Evolutionary conservation across 2,329 filamentous ascomycete species (phyloP), one percentile per base, ranked within the genome.

Genomic region (Sporothrix euskadiensis): DNA sequence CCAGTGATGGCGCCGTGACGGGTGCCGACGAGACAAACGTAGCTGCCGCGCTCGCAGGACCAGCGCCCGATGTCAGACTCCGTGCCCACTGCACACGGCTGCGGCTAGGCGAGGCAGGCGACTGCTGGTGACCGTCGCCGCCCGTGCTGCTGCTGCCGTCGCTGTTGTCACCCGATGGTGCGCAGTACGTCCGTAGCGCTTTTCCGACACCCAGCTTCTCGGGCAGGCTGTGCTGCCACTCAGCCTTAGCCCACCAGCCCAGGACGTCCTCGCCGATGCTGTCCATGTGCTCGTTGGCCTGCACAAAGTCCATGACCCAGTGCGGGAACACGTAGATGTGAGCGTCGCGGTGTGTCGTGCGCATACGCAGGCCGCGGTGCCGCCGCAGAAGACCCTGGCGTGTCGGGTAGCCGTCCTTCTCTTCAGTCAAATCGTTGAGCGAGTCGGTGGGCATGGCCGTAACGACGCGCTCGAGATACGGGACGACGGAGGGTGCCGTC

Each of bases 251-350:
- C 94, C 94, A 97, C 92, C 93, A 97, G 7, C 94, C 94, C 19
- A 98, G 85, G 6, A 98, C 89, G 79, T 98, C 95, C 81, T 98
- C 95, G 44, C 92, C 92, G 66, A 99, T 90, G 73, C 91, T 97
- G 78, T 97, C 93, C 75, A 99, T 89, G 12, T 88, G 90, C 41
- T 94, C 91, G 78, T 98, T 97, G 75, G 87, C 85, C 73, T 89
- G 88, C 57, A 97, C 89, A 81, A 97, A 92, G 71, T 97, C 91
- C 78, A 97, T 88, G 9, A 97, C 88, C 95, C 96, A 98, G 77
- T 89, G 90, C 0, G 96, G 96, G 77, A 99, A 93, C 75, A 99
- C 89, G 82, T 99, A 99, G 73, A 98, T 91, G 80, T 98, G 95
- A 0, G 95, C 93, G 80, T 98, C 95, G 57, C 96, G 89, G 80